A percentile compares a stretch with the other conserved stretches of the same genome.
Conservation (phyloP, 306 rosid genomes). For the Quercus engelmannii region DNA sequence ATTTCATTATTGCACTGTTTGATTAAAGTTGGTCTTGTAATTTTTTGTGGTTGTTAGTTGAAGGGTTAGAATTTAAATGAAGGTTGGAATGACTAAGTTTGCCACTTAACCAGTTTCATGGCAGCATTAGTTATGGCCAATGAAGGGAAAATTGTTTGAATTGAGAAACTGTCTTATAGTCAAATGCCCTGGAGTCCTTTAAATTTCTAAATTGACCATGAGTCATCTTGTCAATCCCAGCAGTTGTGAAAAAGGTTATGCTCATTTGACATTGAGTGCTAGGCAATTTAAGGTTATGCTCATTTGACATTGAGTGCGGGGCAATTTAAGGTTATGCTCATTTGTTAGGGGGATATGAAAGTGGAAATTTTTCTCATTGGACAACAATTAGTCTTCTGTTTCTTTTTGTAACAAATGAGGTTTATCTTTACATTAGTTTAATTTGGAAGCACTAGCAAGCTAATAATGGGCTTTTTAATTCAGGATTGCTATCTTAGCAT, state of each 20-base stretch:
- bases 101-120: background rate
- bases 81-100: background rate
- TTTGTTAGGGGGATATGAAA: background rate
- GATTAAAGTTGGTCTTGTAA: background rate
- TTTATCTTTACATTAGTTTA: background rate
- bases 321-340: background rate
- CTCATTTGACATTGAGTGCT: background rate
- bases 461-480: conserved; percentile 4
- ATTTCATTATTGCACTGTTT: background rate
- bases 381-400: background rate
- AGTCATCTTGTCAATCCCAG: background rate
- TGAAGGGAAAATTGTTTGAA: too few relatives aligned
- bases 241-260: background rate
- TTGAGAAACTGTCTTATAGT: too few relatives aligned
- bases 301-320: background rate
- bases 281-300: background rate
- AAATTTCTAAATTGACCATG: background rate
- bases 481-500: conserved; percentile 45
- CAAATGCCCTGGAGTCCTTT: background rate
- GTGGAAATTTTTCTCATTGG: background rate
- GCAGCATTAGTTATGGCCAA: too few relatives aligned
- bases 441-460: background rate
- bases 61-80: background rate
- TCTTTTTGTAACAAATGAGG: background rate
- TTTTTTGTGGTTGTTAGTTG: background rate